Base-by-base conservation (phyloP, 208 protist genomes). In the Trypanosomatidae sp. region DNA sequence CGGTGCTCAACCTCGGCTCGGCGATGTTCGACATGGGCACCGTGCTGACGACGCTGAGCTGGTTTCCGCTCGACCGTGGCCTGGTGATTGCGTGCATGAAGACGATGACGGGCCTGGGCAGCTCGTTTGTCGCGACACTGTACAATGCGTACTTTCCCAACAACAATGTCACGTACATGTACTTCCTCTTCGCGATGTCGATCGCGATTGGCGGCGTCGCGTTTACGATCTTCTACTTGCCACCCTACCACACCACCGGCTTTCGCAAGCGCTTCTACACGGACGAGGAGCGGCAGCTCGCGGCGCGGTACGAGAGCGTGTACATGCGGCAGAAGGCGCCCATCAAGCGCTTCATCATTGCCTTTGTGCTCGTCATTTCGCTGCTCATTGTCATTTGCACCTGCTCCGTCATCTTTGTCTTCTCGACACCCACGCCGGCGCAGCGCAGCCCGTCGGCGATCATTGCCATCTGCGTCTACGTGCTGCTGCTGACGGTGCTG, bases 1-100 rank as follows among this genome's bases (percentile, higher is more conserved):
- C 67, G 18, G 46, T 70, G n/a, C 33, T 75, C 43, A 75, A 65
- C 22, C 48, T 70, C n/a, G 67, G 67, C 19, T 51, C 47, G 40
- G 30, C 61, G 23, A 33, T 75, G 50, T 75, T 62, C 52, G 68
- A 77, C 40, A 67, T 77, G 68, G 68, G 53, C 39, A 41, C 61
- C 25, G 49, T 75, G 11, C 35, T 75, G 38, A 70, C 66, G 28
- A 37, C 60, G n/a, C 43, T 75, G 20, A 68, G 60, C 33, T 70
- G 61, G 61, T 75, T 75, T 27, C 66, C 66, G 10, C 38, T 75
- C 18, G 61, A 70, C 35, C 66, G 66, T 25, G 66, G 66, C 10
- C 42, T 66, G 11, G 49, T 75, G 2, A 51, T 75, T 21, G 66
- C 53, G 0, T 54, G 51, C 22, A 56, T 56, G 33, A 75, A 75